Base-by-base conservation (phyloP, 129 eudicot species). In the Artemisia annua region DNA sequence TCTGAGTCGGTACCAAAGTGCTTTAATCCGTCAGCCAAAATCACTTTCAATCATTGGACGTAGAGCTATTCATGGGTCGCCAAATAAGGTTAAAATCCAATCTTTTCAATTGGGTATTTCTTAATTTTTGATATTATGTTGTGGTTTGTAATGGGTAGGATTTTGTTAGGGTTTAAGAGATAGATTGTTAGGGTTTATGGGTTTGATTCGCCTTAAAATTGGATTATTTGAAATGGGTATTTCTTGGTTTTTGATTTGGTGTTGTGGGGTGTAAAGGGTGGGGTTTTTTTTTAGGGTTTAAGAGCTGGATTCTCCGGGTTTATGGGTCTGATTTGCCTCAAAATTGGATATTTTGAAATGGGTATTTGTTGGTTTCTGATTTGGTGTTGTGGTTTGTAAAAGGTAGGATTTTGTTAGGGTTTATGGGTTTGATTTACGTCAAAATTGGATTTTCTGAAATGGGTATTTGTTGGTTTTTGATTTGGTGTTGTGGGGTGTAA, bases 381-480 rank as follows among this genome's bases (percentile, higher is more conserved):
- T 26, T 17, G 7, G 30, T 65, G 11, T 39, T 44, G n/a, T 15
- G 62, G 24, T 22, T 51, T 18, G 0, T 57, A 13, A 17, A 26
- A 19, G 66, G 52, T 66, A 75, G 85, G 88, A 85, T 79, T 87
- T 82, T 32, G 7, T 39, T 39, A 39, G 46, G 46, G 46, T 39
- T 39, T 39, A 39, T 7, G 10, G 46, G 46, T 39, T 39, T 39
- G 0, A 8, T 39, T 39, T 35, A 26, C 39, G 3, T n/a, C 6
- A 32, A 10, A 48, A 35, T 19, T 54, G 2, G 12, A 28, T 66
- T 19, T 10, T 53, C 16, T 28, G 14, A 2, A 12, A 28, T 62
- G 15, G n/a, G 39, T 39, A 26, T 78, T 70, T 43, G 32, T 70
- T 16, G 18, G 3, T 66, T 32, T n/a, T 39, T 39, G 2, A 18